Evolutionary conservation across 257 asterid species (phyloP).

Genomic region (Ophiorrhiza pumila): DNA sequence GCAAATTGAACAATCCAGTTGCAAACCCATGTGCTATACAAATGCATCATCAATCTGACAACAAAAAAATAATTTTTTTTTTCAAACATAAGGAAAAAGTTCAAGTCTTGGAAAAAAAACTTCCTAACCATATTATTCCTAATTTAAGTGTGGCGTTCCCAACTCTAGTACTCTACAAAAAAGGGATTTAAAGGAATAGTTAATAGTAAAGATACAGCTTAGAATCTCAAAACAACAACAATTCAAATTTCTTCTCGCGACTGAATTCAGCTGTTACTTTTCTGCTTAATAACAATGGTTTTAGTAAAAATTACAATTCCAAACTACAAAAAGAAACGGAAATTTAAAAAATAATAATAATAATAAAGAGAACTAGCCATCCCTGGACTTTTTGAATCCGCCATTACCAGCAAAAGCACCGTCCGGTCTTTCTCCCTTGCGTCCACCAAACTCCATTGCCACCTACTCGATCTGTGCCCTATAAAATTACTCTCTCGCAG

Average conservation of each 20-base stretch:
- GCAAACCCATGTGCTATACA: background rate
- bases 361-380: constrained; percentile 14
- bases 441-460: constrained; percentile 19
- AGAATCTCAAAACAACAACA: background rate
- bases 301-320: background rate
- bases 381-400: constrained; percentile 20
- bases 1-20: background rate
- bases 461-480: background rate
- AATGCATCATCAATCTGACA: background rate
- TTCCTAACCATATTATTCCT: background rate
- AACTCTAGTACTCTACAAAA: no score
- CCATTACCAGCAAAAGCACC: constrained; percentile 15
- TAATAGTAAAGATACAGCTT: background rate
- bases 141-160: no score
- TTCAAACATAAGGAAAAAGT: background rate
- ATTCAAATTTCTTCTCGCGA: background rate
- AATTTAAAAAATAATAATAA: background rate
- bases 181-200: background rate
- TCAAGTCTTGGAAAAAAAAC: background rate
- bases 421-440: constrained; percentile 18
- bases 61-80: background rate
- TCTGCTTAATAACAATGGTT: background rate
- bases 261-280: background rate
- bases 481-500: background rate
- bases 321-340: background rate